Base-by-base conservation (phyloP, 2,329 filamentous ascomycete genomes). In the Microdochium paspali region DNA sequence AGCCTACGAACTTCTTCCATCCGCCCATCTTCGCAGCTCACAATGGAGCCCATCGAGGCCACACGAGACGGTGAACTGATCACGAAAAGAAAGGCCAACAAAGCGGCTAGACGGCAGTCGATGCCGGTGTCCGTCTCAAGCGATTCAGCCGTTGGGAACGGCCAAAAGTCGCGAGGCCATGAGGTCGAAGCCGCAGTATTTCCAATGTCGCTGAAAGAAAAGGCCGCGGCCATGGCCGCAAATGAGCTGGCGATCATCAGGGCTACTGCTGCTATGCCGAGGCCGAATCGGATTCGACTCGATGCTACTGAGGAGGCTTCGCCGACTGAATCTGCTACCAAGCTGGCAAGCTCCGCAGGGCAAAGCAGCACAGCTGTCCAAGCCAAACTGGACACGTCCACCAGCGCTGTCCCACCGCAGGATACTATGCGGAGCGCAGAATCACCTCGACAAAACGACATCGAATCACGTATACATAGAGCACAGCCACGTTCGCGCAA, bases 61-160 rank as follows among this genome's bases (percentile, higher is more conserved):
- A 20, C 40, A 10, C 25, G 44, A 10, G 35, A 42, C 28, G 39
- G 25, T 30, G 31, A 45, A 7, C 20, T 45, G 21, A 24, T 18
- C 20, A 31, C 52, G 46, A 44, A 50, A 39, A 30, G 20, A 26
- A 26, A 44, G 21, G 32, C 49, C 4, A 50, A 50, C 44, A 53
- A 51, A 46, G 50, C 49, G 15, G 46, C 50, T 35, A 54, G 58
- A 30, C 59, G 57, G 15, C 55, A 51, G 32, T 62, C 60, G 2
- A 48, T 60, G 40, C 55, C 56, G 23, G 12, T 40, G 4, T 4
- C 56, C 10, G 3, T 21, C 3, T 7, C 18, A 20, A 40, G 4
- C 15, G 35, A 40, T 20, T 20, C 5, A 6, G 10, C 18, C 3
- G 6, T 20, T 6, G 35, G 12, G 13, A 21, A 21, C 35, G 18